A percentile compares a stretch with the other conserved stretches of the same genome.
Evolutionary conservation across 306 rosid genomes (phyloP).

Genomic region (Lablab purpureus): DNA sequence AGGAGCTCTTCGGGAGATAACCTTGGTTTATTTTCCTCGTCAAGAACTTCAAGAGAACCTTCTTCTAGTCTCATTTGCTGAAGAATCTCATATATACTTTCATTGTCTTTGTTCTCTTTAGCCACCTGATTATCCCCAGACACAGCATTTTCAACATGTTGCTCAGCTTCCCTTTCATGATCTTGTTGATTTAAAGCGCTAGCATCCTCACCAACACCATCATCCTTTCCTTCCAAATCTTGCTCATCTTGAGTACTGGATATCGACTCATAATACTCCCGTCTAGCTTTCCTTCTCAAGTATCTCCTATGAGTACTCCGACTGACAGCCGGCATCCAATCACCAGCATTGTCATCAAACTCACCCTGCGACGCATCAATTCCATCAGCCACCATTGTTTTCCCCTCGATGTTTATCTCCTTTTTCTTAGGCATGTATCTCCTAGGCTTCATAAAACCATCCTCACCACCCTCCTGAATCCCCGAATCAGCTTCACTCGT

Average conservation of each 20-base stretch:
- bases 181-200: slow-evolving; percentile 44
- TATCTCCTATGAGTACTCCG: slow-evolving; percentile 88
- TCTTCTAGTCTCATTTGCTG: slow-evolving; percentile 66
- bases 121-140: slow-evolving; percentile 48
- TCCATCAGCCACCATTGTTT: slow-evolving; percentile 73
- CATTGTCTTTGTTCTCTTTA: slow-evolving; percentile 53
- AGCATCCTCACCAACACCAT: slow-evolving; percentile 46
- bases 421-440: slow-evolving; percentile 64
- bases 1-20: slow-evolving; percentile 39
- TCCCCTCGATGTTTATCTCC: slow-evolving; percentile 79
- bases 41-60: slow-evolving; percentile 50
- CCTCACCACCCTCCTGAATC: slow-evolving; percentile 52
- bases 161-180: slow-evolving; percentile 45
- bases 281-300: slow-evolving; percentile 84
- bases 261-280: slow-evolving; percentile 56
- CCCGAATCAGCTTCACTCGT: slow-evolving; percentile 50
- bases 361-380: slow-evolving; percentile 87
- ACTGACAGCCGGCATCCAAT: slow-evolving; percentile 93
- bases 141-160: slow-evolving; percentile 38
- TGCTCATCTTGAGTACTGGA: slow-evolving; percentile 58
- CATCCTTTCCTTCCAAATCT: slow-evolving; percentile 53
- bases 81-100: slow-evolving; percentile 55
- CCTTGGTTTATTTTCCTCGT: slow-evolving; percentile 44
- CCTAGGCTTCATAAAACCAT: slow-evolving; percentile 50
- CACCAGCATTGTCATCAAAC: slow-evolving; percentile 65